A percentile compares a stretch with the other conserved stretches of the same genome.
Conservation (phyloP, 129 eudicot species). For the Saposhnikovia divaricata region DNA sequence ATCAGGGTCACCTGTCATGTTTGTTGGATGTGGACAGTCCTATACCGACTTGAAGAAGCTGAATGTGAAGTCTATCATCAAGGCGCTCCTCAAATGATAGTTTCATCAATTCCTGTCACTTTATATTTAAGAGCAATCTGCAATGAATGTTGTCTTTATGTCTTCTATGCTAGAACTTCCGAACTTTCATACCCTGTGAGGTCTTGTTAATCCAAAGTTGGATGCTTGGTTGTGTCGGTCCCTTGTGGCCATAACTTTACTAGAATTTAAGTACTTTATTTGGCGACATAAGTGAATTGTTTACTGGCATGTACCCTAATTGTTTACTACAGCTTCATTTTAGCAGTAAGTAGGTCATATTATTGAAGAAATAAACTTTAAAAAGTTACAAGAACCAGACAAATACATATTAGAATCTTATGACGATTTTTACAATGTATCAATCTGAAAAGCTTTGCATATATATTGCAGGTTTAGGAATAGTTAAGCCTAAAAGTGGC, state of each 20-base stretch:
- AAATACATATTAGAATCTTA: not conserved
- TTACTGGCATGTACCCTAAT: not conserved
- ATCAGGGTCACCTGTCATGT: slow-evolving; percentile 98
- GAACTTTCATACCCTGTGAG: not conserved
- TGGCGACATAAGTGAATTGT: not conserved
- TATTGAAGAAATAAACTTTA: not conserved
- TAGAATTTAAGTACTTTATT: not conserved
- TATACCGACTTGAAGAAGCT: slow-evolving; percentile 94
- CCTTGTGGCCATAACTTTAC: not conserved
- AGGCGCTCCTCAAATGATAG: slow-evolving; percentile 78
- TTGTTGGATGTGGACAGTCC: slow-evolving; percentile 98
- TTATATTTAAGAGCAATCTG: not conserved
- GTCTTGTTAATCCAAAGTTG: not conserved
- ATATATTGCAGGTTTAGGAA: too few species aligned
- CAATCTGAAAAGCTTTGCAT: not conserved
- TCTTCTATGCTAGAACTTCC: not conserved
- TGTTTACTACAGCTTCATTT: not conserved
- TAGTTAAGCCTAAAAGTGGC: not conserved
- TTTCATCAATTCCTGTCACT: not conserved
- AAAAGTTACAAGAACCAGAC: not conserved
- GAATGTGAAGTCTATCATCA: slow-evolving; percentile 83
- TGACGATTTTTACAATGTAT: not conserved
- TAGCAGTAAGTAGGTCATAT: not conserved
- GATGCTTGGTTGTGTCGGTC: not conserved
- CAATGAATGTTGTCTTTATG: not conserved